These are phyloP conservation scores for Vitis hybrid DNA, from an alignment of 177 flowering plant genomes.

Conservation along the genomic window DNA sequence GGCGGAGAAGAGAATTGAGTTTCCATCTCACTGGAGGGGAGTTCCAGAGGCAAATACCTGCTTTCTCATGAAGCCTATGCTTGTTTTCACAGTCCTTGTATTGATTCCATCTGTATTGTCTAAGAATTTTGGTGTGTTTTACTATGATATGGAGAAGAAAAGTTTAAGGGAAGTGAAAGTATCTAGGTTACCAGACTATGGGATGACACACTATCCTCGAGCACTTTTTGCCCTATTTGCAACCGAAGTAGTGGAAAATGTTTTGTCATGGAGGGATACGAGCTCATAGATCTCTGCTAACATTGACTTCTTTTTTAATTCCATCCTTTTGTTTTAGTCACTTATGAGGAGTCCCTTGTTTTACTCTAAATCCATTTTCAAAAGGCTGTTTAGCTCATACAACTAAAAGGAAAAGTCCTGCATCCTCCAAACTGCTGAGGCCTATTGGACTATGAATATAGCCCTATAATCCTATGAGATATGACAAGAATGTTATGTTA, in stretches of 20 bases:
- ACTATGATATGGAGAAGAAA: background rate
- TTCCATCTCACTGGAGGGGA: background rate
- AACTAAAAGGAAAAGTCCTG: no score
- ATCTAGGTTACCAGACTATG: background rate
- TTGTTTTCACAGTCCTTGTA: background rate
- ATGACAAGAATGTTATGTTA: no score
- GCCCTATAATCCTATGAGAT: no score
- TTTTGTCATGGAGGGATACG: slow-evolving; percentile 6
- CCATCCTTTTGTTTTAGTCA: no score
- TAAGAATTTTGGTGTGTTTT: background rate
- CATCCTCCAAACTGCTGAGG: no score
- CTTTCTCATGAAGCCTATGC: background rate
- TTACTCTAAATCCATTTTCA: no score
- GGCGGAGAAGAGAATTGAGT: background rate
- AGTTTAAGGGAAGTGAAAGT: background rate
- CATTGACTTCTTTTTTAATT: no score
- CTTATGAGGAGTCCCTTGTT: no score
- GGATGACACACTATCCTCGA: no score
- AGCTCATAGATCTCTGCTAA: background rate
- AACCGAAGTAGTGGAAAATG: background rate
- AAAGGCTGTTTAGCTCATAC: no score
- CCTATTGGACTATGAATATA: no score
- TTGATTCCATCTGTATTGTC: background rate
- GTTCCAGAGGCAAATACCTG: background rate
- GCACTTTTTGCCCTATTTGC: no score